Base-by-base conservation (phyloP, 2,329 filamentous ascomycete genomes). In the Aspergillus japonicus region DNA sequence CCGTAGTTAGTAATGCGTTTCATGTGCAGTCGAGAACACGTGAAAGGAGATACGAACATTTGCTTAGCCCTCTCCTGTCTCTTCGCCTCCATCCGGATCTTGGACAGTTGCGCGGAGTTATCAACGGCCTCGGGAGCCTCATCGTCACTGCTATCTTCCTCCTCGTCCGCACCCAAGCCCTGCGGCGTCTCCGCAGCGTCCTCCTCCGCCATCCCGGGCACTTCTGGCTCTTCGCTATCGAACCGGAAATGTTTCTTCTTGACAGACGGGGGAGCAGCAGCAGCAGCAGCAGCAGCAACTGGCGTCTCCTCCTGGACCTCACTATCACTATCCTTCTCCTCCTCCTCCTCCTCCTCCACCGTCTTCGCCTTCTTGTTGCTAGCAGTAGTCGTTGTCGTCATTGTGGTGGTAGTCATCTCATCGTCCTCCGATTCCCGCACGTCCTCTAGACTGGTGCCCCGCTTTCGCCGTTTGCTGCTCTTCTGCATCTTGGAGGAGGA, bases 101-200 rank as follows among this genome's bases (percentile, higher is more conserved):
- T 73, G 44, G 70, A 63, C 29, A 77, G 57, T 58, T 78, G 73
- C 2, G 72, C 69, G 44, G 76, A 74, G 61, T 78, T 79, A 48
- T 77, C 71, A 44, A 79, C 67, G 12, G 72, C 67, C 62, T 79
- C 77, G 10, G 77, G 77, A n/a, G 76, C 77, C n/a, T 75, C 73
- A 57, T 78, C 76, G 50, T 74, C 72, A 50, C 69, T 71, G 24
- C 69, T 70, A n/a, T 70, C 68, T 47, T 72, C 68, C 5, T 71
- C 70, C 3, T 69, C 64, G 19, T 64, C 50, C 44, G 67, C 56
- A n/a, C 16, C 39, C 16, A 61, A 57, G 47, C 70, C 62, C 29
- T 63, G 56, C 47, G 66, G 58, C 31, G 62, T 61, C 52, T 71
- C 61, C 23, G 62, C 57, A 3, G 61, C 59, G 42, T 67, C 62